phyloP scores from a whole-genome alignment of 495 filamentous ascomycete species.

The Beverwykella pulmonaria region DNA sequence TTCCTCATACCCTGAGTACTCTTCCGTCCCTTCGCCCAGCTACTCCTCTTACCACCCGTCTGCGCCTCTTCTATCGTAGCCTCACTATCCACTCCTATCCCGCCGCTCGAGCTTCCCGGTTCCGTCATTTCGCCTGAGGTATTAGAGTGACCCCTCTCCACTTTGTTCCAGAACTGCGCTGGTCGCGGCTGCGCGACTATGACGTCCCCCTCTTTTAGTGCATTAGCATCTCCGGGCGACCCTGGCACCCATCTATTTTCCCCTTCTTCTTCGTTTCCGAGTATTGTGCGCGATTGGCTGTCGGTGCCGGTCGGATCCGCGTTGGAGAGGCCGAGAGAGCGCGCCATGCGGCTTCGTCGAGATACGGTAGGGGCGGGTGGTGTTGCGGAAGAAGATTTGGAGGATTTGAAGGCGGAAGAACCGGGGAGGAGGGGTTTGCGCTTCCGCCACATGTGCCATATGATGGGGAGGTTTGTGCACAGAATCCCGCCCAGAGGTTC shows the following conservation, averaged over 20 bases:
- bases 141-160: slow-evolving; percentile 9
- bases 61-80: not conserved
- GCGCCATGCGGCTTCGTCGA: slow-evolving; percentile 20
- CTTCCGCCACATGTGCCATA: slow-evolving; percentile 40
- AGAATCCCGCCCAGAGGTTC: slow-evolving; percentile 53
- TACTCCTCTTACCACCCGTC: not conserved
- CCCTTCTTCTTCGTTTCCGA: slow-evolving; percentile 24
- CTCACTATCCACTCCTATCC: not conserved
- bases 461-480: slow-evolving; percentile 51
- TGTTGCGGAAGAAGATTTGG: slow-evolving; percentile 1
- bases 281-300: slow-evolving; percentile 27
- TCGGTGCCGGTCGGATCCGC: slow-evolving; percentile 17
- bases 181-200: slow-evolving; percentile 11
- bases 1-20: slow-evolving; percentile 19
- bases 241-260: not conserved
- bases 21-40: not conserved
- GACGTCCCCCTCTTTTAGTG: not conserved
- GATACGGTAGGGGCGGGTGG: slow-evolving; percentile 7
- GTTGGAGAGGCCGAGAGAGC: slow-evolving; percentile 16
- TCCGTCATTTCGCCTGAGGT: slow-evolving; percentile 1
- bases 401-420: slow-evolving; percentile 22
- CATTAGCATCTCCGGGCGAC: not conserved
- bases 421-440: slow-evolving; percentile 22
- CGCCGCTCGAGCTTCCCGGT: not conserved
- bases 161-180: slow-evolving; percentile 26